phyloP scores from a whole-genome alignment of 768 basidiomycete genomes.

The Pleurotus platypus region DNA sequence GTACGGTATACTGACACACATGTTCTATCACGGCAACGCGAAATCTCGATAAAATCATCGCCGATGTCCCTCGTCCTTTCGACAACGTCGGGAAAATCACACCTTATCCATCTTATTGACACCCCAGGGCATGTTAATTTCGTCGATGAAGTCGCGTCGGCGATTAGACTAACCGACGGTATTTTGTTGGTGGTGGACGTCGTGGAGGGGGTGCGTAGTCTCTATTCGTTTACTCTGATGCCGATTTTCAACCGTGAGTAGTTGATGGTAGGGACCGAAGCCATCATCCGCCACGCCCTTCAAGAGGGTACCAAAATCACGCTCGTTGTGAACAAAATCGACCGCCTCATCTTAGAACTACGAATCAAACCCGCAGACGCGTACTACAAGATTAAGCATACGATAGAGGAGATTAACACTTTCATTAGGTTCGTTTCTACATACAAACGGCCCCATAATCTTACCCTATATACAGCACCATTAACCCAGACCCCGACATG shows the following conservation, averaged over 20 bases:
- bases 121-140: conserved; percentile 99
- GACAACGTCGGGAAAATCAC: conserved; percentile 86
- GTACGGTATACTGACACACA: conserved; percentile 96
- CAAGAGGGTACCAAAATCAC: conserved; percentile 89
- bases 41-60: conserved; percentile 93
- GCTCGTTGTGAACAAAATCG: conserved; percentile 96
- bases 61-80: conserved; percentile 92
- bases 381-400: conserved; percentile 98
- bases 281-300: conserved; percentile 82
- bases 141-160: conserved; percentile 92
- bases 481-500: conserved; percentile 85
- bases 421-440: conserved; percentile 70
- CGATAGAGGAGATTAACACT: conserved; percentile 96
- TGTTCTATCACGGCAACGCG: conserved; percentile 79
- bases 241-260: conserved; percentile 21
- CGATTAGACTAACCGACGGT: conserved; percentile 86
- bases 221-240: conserved; percentile 6
- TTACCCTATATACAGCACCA: conserved; percentile 40
- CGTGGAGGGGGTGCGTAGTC: conserved; percentile 83
- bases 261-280: conserved; percentile 93
- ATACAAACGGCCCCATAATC: conserved; percentile 1
- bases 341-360: conserved; percentile 93
- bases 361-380: conserved; percentile 95
- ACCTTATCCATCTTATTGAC: conserved; percentile 90
- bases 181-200: conserved; percentile 94